Base-by-base conservation (phyloP, 352 stramenopile genomes). In the Peronospora farinosa region DNA sequence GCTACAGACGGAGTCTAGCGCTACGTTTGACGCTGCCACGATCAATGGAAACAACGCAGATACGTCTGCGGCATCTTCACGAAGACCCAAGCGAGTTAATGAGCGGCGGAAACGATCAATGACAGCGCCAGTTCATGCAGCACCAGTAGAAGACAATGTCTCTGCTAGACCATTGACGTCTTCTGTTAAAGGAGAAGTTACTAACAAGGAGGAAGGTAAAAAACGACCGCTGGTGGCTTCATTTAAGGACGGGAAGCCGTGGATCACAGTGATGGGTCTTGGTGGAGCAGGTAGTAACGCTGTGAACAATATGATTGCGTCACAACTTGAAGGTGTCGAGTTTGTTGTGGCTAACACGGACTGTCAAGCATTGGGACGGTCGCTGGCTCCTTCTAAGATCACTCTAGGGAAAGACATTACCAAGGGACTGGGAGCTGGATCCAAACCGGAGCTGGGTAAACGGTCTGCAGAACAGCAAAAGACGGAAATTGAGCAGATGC, bases 291-390 rank as follows among this genome's bases (percentile, higher is more conserved):
- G 83, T 28, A 90, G 79, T 66, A 94, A 94, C 53, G 83, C 83
- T 12, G 80, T 94, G 5, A 94, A 94, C 74, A 94, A 92, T 54
- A 94, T 94, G 83, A 91, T 94, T 48, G 74, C 81, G 51, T 88
- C 79, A 28, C 81, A 92, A 57, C 66, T 92, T 33, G 79, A 92
- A 58, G 83, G 94, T 13, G 94, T 98, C 16, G 84, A 96, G 67
- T 97, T 98, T 61, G 96, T 97, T 76, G 87, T 94, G 19, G 78
- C 96, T 42, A 98, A 98, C 69, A 98, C 94, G 16, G 94, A 98
- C 63, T 96, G 88, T 25, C 94, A 98, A 60, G 81, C 81, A 5
- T 63, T 94, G 7, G 76, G 70, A n/a, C 63, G 79, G 6, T 92
- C 84, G 32, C 55, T 94, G 25, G 80, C 83, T 25, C 73, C 76